Evolutionary conservation across 2,329 filamentous ascomycete genomes (phyloP).

Genomic region (Ampelomyces quisqualis): DNA sequence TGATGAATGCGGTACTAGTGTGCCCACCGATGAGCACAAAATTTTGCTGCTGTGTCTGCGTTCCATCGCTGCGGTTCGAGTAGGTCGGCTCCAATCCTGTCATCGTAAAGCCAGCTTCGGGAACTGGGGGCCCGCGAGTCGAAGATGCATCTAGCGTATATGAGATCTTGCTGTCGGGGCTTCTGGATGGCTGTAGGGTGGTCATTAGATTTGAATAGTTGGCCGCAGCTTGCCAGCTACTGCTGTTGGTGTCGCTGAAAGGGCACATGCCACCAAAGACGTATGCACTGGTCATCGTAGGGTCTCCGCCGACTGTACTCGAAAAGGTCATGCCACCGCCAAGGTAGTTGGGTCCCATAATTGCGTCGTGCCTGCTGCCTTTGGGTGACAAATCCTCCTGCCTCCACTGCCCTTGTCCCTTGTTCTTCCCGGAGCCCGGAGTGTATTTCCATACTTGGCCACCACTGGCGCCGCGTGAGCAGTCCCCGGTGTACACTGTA

Average conservation of each 20-base stretch:
- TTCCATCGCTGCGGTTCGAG: slow-evolving; percentile 63
- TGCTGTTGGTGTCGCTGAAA: slow-evolving; percentile 29
- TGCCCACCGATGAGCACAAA: slow-evolving; percentile 86
- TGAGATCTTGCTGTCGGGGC: slow-evolving; percentile 41
- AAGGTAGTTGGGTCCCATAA: slow-evolving; percentile 58
- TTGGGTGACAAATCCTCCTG: slow-evolving; percentile 44
- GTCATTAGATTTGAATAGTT: slow-evolving; percentile 82
- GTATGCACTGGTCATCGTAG: slow-evolving; percentile 62
- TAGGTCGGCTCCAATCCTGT: slow-evolving; percentile 71
- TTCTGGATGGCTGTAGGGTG: slow-evolving; percentile 55
- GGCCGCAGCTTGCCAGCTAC: slow-evolving; percentile 66
- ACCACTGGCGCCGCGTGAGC: slow-evolving; percentile 54
- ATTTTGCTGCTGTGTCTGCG: slow-evolving; percentile 69
- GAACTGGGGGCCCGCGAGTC: slow-evolving; percentile 65
- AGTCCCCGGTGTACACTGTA: slow-evolving; percentile 73
- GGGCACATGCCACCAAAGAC: slow-evolving; percentile 92
- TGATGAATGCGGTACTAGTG: slow-evolving; percentile 79
- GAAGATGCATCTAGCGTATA: slow-evolving; percentile 53
- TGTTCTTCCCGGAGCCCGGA: slow-evolving; percentile 46
- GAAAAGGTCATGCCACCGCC: slow-evolving; percentile 68
- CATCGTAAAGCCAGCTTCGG: slow-evolving; percentile 84
- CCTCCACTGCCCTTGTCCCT: slow-evolving; percentile 61
- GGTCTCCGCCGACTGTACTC: slow-evolving; percentile 55
- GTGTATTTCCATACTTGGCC: slow-evolving; percentile 69
- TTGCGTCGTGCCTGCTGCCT: slow-evolving; percentile 36